phyloP scores from a whole-genome alignment of 2,329 filamentous ascomycete genomes.

The Xylariaceae sp. region DNA sequence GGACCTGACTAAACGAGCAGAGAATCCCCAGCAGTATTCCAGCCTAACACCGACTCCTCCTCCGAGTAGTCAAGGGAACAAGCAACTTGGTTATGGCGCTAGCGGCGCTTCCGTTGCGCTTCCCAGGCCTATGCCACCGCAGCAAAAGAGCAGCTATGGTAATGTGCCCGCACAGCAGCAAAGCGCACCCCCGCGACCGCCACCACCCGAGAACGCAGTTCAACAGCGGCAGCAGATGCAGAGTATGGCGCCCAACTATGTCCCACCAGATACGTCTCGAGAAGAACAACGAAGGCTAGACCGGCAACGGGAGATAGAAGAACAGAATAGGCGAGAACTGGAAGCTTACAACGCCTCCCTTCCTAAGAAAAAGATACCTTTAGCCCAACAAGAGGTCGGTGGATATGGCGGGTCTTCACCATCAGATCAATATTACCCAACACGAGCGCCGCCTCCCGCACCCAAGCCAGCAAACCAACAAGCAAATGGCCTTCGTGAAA shows the following conservation, averaged over 20 bases:
- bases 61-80: slow-evolving; percentile 61
- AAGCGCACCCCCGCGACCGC: slow-evolving; percentile 52
- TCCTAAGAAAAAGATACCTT: slow-evolving; percentile 78
- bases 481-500: slow-evolving; percentile 63
- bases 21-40: slow-evolving; percentile 73
- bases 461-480: slow-evolving; percentile 67
- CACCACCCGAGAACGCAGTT: slow-evolving; percentile 51
- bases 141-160: slow-evolving; percentile 50
- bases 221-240: slow-evolving; percentile 66
- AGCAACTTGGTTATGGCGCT: slow-evolving; percentile 64
- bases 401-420: slow-evolving; percentile 57
- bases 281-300: slow-evolving; percentile 68
- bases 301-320: slow-evolving; percentile 63
- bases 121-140: slow-evolving; percentile 70
- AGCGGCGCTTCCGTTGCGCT: slow-evolving; percentile 68
- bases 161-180: slow-evolving; percentile 46
- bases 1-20: slow-evolving; percentile 77
- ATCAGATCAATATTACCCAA: slow-evolving; percentile 80
- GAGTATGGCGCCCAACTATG: slow-evolving; percentile 61
- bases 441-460: slow-evolving; percentile 81
- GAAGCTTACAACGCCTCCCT: slow-evolving; percentile 91
- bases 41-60: slow-evolving; percentile 73
- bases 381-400: slow-evolving; percentile 89
- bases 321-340: slow-evolving; percentile 75
- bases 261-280: slow-evolving; percentile 56